Evolutionary conservation across 1,284 basidiomycete genomes (phyloP), one percentile per base, ranked within the genome.

Genomic region (Apiotrichum sp.): DNA sequence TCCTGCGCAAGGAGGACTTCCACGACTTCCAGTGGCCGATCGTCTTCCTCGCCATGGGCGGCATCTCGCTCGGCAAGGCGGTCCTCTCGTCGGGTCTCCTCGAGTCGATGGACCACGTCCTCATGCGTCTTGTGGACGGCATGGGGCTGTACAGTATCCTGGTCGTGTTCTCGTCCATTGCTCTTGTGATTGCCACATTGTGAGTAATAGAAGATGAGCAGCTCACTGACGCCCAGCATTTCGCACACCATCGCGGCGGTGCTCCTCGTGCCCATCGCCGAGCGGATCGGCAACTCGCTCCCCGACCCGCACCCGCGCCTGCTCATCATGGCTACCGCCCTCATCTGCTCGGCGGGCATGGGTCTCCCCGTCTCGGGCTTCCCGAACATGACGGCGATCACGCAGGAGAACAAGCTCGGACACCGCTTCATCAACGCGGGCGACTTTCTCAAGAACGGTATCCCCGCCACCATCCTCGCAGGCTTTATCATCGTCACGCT

Each of bases 351-450:
- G 14, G 83, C 91, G 3, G 96, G 95, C 1, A 98, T 98, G 95
- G 96, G 93, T 6, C 87, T 99, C 81, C 93, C 93, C 3, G 93
- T 98, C 38, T 93, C 89, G 58, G 95, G 95, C 6, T 98, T 98
- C 80, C 95, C 93, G 0, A 97, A 97, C 74, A 89, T 93, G 78
- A 92, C 89, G 53, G 91, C 89, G 45, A 90, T 93, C 29, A 90
- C 89, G 5, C 89, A 97, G 76, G 95, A 97, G 71, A 90, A 98
- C 73, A 92, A 96, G 72, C 82, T 98, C 53, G 95, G 95, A 2
- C 86, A 92, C 65, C 76, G 89, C 35, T 93, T 92, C 75, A 80
- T 93, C 42, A 81, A 84, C 29, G 91, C 92, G 64, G 75, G 85
- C 29, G 93, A 97, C 75, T 98, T 98, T 78, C 78, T 97, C 65